phyloP scores from a whole-genome alignment of 257 asterid species.

The Ilex aquifolium region DNA sequence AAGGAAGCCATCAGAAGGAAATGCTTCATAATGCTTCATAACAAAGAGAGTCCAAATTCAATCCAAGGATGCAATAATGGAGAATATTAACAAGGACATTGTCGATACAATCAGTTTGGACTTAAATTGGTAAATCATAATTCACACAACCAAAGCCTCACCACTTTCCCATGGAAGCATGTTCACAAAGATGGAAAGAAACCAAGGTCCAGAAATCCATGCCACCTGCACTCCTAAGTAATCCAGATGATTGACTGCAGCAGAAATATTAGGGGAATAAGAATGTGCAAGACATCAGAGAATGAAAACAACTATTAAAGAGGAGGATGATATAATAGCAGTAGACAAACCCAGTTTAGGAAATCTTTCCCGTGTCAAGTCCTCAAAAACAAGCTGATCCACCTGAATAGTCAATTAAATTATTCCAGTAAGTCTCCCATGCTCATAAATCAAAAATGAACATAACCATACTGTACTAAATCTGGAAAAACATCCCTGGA shows the following conservation, averaged over 20 bases:
- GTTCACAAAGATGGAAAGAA: conserved; percentile 79
- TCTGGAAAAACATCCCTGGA: background rate
- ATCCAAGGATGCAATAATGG: conserved; percentile 4
- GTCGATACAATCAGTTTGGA: conserved; percentile 6
- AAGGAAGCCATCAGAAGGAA: conserved; percentile 6
- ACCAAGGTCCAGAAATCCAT: conserved; percentile 89
- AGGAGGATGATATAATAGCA: conserved; percentile 6
- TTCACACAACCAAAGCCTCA: conserved; percentile 27
- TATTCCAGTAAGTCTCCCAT: background rate
- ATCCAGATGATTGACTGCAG: conserved; percentile 84
- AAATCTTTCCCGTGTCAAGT: conserved; percentile 80
- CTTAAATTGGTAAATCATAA: conserved; percentile 12
- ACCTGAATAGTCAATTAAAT: conserved; percentile 38
- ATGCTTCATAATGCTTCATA: conserved; percentile 9
- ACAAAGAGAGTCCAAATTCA: background rate
- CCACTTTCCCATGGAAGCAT: conserved; percentile 99
- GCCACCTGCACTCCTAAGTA: conserved; percentile 90
- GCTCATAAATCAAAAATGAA: background rate
- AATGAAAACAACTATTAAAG: conserved; percentile 7
- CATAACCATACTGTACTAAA: background rate
- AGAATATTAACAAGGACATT: conserved; percentile 4
- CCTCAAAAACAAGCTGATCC: conserved; percentile 94
- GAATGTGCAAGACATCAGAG: conserved; percentile 7
- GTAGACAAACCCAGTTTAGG: conserved; percentile 73
- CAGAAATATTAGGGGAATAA: conserved; percentile 19